A percentile compares a stretch with the other conserved stretches of the same genome.
Conservation (phyloP, 2,329 filamentous ascomycete species). For the Ophiocordyceps sinensis region DNA sequence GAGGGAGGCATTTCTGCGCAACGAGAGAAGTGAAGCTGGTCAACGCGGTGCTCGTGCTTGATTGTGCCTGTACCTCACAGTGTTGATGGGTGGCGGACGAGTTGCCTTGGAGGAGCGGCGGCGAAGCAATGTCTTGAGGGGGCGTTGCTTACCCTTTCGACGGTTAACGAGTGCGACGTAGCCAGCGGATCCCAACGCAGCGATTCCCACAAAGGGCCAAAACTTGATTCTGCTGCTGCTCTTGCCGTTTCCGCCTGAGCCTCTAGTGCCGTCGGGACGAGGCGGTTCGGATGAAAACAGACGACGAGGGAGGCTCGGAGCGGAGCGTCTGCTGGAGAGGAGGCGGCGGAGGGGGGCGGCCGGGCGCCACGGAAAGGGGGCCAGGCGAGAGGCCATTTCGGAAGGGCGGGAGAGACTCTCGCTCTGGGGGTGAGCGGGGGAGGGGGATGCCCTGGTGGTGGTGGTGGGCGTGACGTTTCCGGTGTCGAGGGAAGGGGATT, state of each 20-base stretch:
- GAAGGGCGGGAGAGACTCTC: neutral
- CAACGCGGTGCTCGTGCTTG: neutral
- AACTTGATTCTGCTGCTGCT: conserved; percentile 32
- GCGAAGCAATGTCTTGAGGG: neutral
- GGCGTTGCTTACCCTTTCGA: conserved; percentile 27
- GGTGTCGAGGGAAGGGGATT: too few relatives aligned
- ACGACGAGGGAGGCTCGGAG: conserved; percentile 5
- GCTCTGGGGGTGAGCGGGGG: too few relatives aligned
- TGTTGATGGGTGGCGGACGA: neutral
- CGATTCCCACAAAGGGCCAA: conserved; percentile 40
- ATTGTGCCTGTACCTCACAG: too few relatives aligned
- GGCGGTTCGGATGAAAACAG: conserved; percentile 29
- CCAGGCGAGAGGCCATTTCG: conserved; percentile 18
- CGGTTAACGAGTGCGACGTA: conserved; percentile 36
- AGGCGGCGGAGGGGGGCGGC: neutral
- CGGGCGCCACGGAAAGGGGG: conserved; percentile 10
- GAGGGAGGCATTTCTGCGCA: conserved; percentile 23
- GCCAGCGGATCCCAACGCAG: conserved; percentile 30
- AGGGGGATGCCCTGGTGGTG: too few relatives aligned
- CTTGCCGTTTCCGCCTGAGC: conserved; percentile 12
- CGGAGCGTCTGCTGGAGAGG: neutral
- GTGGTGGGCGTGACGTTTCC: too few relatives aligned
- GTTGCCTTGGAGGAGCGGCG: neutral
- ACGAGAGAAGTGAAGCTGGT: neutral
- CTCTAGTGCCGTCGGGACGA: conserved; percentile 3